A percentile compares a stretch with the other conserved stretches of the same genome.
phyloP scores from a whole-genome alignment of 441 rosid genomes.

The Populus hybrid region DNA sequence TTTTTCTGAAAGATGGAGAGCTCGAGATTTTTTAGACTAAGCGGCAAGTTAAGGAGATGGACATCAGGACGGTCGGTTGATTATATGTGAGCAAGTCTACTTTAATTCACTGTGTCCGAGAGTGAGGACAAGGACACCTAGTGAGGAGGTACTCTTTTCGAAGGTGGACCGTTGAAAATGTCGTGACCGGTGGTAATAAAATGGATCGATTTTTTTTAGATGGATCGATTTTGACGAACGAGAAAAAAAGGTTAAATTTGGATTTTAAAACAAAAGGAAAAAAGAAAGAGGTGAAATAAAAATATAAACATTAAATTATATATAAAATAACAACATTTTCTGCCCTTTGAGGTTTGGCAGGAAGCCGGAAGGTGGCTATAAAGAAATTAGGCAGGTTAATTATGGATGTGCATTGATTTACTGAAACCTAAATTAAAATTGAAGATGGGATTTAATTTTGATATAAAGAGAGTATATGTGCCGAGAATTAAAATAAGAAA shows the following conservation, averaged over 20 bases:
- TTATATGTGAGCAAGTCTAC: neutral
- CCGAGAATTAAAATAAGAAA: neutral
- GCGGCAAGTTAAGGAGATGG: neutral
- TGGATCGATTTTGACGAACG: neutral
- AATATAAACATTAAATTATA: neutral
- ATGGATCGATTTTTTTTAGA: neutral
- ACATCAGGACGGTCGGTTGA: neutral
- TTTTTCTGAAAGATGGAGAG: neutral
- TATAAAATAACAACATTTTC: too few species aligned
- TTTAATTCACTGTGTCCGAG: neutral
- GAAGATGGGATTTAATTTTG: neutral
- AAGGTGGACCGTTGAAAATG: neutral
- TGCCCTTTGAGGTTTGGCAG: too few species aligned
- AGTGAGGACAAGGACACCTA: neutral
- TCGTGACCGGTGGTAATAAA: neutral
- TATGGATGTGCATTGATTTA: too few species aligned
- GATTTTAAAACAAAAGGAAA: too few species aligned
- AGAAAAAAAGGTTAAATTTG: neutral
- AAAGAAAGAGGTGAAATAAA: neutral
- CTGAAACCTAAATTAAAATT: neutral
- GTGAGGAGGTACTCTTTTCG: neutral
- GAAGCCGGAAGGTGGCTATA: too few species aligned
- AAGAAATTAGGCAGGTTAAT: neutral
- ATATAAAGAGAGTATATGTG: too few species aligned
- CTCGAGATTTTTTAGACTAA: neutral